Evolutionary conservation across 139 green algal genomes (phyloP), one percentile per base, ranked within the genome.

Genomic region (Raphidocelis subcapitata): DNA sequence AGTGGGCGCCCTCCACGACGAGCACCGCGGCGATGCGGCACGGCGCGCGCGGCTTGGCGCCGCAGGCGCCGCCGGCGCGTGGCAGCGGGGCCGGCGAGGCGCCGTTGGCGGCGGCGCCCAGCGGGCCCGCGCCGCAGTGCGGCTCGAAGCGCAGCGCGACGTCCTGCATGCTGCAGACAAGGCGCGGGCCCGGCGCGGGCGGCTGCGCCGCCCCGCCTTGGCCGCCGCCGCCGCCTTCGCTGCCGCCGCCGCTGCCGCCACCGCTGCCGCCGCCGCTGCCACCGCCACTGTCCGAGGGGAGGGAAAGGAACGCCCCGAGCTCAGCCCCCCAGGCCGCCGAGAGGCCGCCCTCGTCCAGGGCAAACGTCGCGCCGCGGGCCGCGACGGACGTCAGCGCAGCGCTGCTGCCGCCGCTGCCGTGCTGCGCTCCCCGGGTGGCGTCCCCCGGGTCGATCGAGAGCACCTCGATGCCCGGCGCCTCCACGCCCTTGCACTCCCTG

Each of bases 111-210:
- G n/a, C n/a, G n/a, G n/a, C n/a, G n/a, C n/a, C n/a, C n/a, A n/a
- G n/a, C n/a, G n/a, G n/a, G n/a, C n/a, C n/a, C n/a, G 68, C 31
- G 52, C 72, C 60, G 62, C 33, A 44, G 52, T 49, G 28, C 20
- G 74, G 74, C 61, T 81, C 74, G 54, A 36, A 76, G n/a, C 74
- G 33, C 33, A 81, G 18, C 2, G 74, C 74, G 35, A 75, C 65
- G 28, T 75, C 67, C 37, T 81, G 67, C 35, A 81, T 28, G 28
- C 65, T 75, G 28, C 68, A 41, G 14, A 37, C 26, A 23, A 65
- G 24, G 21, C 21, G 23, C 41, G 31, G 8, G 44, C 33, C 33
- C 44, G 41, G 12, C 33, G 33, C 46, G 47, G 57, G 12, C 37
- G 54, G 55, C 64, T 64, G 65, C 62, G 72, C 37, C 52, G 60